These are phyloP conservation scores for Phyllosticta citriasiana DNA, from an alignment of 2,329 filamentous ascomycete species.

Conservation along the genomic window DNA sequence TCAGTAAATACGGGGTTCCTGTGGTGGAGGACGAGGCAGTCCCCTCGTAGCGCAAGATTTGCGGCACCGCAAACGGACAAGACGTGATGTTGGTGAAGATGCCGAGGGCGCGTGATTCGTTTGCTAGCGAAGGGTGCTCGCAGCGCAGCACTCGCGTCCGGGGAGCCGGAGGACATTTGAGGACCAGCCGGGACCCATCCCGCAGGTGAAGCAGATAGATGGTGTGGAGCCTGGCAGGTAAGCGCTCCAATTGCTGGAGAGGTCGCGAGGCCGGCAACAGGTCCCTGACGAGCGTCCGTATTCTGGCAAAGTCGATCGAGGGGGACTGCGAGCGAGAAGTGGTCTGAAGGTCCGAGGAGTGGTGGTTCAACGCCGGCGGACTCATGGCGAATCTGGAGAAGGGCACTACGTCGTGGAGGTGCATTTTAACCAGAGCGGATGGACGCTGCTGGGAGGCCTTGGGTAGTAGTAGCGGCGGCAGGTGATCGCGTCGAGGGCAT, in stretches of 20 bases:
- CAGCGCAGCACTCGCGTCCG: conserved; percentile 32
- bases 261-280: conserved; percentile 23
- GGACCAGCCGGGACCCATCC: conserved; percentile 29
- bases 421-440: conserved; percentile 23
- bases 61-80: conserved; percentile 25
- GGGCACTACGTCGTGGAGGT: conserved; percentile 23
- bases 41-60: conserved; percentile 30
- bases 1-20: conserved; percentile 25
- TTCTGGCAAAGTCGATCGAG: conserved; percentile 20
- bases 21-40: conserved; percentile 14
- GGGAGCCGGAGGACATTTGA: conserved; percentile 31
- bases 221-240: conserved; percentile 28
- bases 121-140: conserved; percentile 32
- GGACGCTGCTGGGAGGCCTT: neutral
- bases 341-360: neutral
- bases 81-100: conserved; percentile 11
- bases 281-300: conserved; percentile 24
- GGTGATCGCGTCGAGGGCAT: neutral
- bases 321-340: conserved; percentile 4
- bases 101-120: conserved; percentile 29
- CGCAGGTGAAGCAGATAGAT: conserved; percentile 31
- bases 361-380: conserved; percentile 13
- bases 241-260: conserved; percentile 25
- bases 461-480: neutral
- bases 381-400: conserved; percentile 26